Conservation (phyloP, 1,284 basidiomycete species). For the Ceratobasidium sp. region DNA sequence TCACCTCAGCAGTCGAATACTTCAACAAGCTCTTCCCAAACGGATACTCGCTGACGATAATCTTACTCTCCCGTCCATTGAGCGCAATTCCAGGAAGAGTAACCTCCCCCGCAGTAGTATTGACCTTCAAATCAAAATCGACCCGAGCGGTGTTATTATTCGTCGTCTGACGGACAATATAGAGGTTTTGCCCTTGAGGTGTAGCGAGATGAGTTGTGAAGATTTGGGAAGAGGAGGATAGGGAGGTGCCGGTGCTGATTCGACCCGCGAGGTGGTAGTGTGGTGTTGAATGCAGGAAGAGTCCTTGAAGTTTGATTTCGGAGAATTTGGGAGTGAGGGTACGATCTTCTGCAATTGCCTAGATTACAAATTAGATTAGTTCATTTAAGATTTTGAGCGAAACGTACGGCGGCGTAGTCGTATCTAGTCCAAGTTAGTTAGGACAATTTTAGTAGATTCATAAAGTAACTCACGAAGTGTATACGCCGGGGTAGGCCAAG, state of each 20-base stretch:
- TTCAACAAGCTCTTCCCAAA: slow-evolving; percentile 29
- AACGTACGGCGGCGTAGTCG: slow-evolving; percentile 21
- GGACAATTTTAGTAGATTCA: not conserved
- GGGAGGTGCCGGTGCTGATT: slow-evolving; percentile 14
- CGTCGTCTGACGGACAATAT: slow-evolving; percentile 17
- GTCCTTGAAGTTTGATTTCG: slow-evolving; percentile 45
- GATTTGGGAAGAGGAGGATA: slow-evolving; percentile 46
- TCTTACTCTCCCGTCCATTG: slow-evolving; percentile 22
- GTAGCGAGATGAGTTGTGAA: slow-evolving; percentile 56
- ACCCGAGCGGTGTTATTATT: slow-evolving; percentile 3
- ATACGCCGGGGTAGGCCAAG: slow-evolving; percentile 57
- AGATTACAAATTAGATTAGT: not conserved
- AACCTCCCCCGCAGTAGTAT: not conserved
- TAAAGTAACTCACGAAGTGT: slow-evolving; percentile 57
- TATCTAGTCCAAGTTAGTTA: not conserved
- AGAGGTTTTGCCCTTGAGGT: slow-evolving; percentile 46
- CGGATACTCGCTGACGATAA: slow-evolving; percentile 27
- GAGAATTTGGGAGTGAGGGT: slow-evolving; percentile 44
- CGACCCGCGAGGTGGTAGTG: slow-evolving; percentile 41
- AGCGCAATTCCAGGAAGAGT: not conserved
- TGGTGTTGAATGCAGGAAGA: slow-evolving; percentile 45
- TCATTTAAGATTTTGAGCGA: not conserved
- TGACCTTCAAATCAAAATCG: not conserved
- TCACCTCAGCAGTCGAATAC: slow-evolving; percentile 35
- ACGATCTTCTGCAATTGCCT: slow-evolving; percentile 44